Conservation (phyloP, 305 asterid species). For the Plantago rigida region DNA sequence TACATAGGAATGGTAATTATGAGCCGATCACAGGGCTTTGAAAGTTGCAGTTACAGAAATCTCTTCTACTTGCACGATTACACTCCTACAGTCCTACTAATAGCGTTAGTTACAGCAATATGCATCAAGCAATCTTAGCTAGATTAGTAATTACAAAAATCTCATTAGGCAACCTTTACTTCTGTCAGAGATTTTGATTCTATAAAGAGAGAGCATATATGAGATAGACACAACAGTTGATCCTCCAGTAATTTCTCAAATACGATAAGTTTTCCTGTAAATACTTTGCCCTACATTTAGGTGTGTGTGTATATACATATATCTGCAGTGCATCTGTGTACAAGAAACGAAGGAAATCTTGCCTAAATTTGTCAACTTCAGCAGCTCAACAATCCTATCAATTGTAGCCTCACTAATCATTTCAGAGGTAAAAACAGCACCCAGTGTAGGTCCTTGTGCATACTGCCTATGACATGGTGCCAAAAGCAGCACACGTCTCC, state of each 20-base stretch:
- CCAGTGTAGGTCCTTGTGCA: slow-evolving; percentile 69
- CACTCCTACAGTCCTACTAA: background rate
- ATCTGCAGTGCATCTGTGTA: background rate
- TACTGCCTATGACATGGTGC: slow-evolving; percentile 85
- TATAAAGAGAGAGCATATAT: no score
- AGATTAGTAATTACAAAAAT: no score
- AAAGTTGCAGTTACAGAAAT: background rate
- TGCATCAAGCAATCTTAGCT: background rate
- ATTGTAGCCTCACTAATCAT: slow-evolving; percentile 93
- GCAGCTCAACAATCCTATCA: slow-evolving; percentile 81
- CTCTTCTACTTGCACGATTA: background rate
- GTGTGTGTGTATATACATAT: no score
- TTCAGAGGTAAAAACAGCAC: slow-evolving; percentile 95
- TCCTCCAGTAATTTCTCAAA: no score
- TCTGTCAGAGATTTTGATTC: no score
- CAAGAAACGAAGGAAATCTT: slow-evolving; percentile 29
- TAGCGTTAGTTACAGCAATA: background rate
- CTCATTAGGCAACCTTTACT: no score
- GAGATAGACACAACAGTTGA: no score
- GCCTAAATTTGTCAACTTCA: slow-evolving; percentile 88
- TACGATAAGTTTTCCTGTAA: no score
- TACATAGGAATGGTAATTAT: background rate
- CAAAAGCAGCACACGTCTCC: slow-evolving; percentile 93
- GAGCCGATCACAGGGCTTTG: background rate
- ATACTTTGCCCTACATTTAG: no score